phyloP scores from a whole-genome alignment of 1,284 basidiomycete genomes.

The Stereum hirsutum region DNA sequence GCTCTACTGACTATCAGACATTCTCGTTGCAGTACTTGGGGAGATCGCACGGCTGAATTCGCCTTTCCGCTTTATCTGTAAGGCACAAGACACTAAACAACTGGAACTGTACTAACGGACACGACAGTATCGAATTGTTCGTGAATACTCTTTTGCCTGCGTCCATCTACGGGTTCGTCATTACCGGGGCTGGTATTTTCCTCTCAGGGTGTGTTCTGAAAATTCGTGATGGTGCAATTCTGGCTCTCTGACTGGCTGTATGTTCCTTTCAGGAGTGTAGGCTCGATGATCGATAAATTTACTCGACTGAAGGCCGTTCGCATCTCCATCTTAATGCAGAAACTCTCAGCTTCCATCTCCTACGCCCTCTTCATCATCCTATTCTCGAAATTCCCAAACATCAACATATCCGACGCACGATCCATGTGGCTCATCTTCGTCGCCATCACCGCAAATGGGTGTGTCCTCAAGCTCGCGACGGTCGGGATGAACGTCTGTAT shows the following conservation, averaged over 20 bases:
- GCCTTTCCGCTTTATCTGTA: constrained; percentile 30
- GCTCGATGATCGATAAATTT: constrained; percentile 28
- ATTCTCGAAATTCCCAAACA: constrained; percentile 13
- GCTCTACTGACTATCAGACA: neutral
- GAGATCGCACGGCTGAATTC: constrained; percentile 29
- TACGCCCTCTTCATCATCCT: constrained; percentile 25
- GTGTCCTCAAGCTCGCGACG: constrained; percentile 31
- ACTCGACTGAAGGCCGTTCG: constrained; percentile 26
- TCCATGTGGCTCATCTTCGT: constrained; percentile 20
- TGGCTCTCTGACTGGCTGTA: constrained; percentile 21
- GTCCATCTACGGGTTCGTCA: constrained; percentile 33
- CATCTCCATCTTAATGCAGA: constrained; percentile 28
- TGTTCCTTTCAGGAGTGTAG: constrained; percentile 16
- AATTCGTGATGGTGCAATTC: constrained; percentile 12
- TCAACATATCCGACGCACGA: constrained; percentile 12
- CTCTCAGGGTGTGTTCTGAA: constrained; percentile 8
- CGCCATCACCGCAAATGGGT: constrained; percentile 30
- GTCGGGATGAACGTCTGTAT: constrained; percentile 39
- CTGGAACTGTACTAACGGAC: neutral
- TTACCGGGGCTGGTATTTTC: constrained; percentile 22
- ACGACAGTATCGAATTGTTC: constrained; percentile 24
- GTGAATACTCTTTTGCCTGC: constrained; percentile 33
- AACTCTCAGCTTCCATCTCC: constrained; percentile 23
- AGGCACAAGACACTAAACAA: neutral
- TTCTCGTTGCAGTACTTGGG: constrained; percentile 22